phyloP scores from a whole-genome alignment of 257 asterid genomes.

The Solanum sejunctum region DNA sequence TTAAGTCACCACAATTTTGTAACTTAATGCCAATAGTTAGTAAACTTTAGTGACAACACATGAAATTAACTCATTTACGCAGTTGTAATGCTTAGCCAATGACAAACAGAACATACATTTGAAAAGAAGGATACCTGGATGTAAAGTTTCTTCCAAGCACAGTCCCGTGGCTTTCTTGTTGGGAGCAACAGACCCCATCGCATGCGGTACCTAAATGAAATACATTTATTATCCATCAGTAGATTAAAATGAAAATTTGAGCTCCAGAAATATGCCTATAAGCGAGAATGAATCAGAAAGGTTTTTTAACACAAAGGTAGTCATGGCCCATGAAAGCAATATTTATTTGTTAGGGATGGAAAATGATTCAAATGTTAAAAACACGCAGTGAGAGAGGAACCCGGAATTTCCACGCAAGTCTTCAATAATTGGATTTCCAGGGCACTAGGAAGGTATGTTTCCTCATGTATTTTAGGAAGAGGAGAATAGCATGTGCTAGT shows the following conservation, averaged over 20 bases:
- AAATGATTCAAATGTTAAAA: background rate
- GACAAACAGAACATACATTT: background rate
- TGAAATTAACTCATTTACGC: background rate
- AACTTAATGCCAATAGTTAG: background rate
- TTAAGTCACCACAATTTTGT: background rate
- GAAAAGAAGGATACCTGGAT: constrained; percentile 18
- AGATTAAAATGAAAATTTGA: background rate
- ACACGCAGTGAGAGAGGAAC: background rate
- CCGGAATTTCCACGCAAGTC: background rate
- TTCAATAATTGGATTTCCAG: background rate
- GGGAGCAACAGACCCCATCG: constrained; percentile 83
- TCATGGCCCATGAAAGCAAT: background rate
- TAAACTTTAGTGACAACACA: background rate
- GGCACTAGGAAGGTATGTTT: background rate
- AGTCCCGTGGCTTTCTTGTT: constrained; percentile 62
- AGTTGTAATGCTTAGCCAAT: background rate
- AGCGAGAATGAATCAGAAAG: background rate
- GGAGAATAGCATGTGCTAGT: background rate
- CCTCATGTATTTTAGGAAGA: background rate
- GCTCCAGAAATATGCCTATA: background rate
- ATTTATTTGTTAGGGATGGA: background rate
- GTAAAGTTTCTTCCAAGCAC: constrained; percentile 83
- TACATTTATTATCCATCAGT: background rate
- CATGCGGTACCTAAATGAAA: constrained; percentile 43
- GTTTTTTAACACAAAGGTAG: background rate